Evolutionary conservation across 306 rosid genomes (phyloP), one percentile per base, ranked within the genome.

Genomic region (Cucurbita maxima): DNA sequence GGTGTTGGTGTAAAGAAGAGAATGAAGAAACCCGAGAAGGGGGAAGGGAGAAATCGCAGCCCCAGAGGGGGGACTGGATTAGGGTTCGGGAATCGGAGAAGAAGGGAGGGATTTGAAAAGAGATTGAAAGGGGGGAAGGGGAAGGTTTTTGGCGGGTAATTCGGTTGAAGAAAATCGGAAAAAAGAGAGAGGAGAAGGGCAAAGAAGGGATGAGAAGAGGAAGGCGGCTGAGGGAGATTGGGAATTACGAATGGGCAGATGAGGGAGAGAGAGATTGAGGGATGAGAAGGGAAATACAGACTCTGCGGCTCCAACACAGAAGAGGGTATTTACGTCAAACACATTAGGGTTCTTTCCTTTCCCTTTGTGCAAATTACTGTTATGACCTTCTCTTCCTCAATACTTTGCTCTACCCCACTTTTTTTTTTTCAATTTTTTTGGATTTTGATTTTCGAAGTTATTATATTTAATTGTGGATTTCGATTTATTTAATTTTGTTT

Each of bases 241-340:
- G 50, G 91, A 84, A 79, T 80, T 84, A 71, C 80, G 81, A 62
- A 81, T 12, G 96, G 91, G 97, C 89, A 86, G 80, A 72, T 80
- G 87, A 80, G 83, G 85, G 76, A 86, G 82, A 53, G 75, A 73
- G 75, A 37, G 67, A 79, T 75, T 71, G 76, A 92, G 90, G 96
- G 96, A 73, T 90, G 86, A 79, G 83, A 92, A 84, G 59, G 96
- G 96, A 88, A 92, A 80, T 88, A 78, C 88, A 81, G 93, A 79
- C 74, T 73, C 41, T 76, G 79, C 71, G 87, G 79, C 75, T 55
- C n/a, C 79, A 75, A 63, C 73, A 40, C 71, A 71, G 83, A 77
- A 82, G 81, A 78, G 98, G 98, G 98, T 76, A 92, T 92, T 90
- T 92, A 86, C 87, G 96, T 88, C 96, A 88, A 75, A 86, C 58